These are phyloP conservation scores for Aspergillus fischeri DNA, from an alignment of 2,329 filamentous ascomycete genomes.

Conservation along the genomic window DNA sequence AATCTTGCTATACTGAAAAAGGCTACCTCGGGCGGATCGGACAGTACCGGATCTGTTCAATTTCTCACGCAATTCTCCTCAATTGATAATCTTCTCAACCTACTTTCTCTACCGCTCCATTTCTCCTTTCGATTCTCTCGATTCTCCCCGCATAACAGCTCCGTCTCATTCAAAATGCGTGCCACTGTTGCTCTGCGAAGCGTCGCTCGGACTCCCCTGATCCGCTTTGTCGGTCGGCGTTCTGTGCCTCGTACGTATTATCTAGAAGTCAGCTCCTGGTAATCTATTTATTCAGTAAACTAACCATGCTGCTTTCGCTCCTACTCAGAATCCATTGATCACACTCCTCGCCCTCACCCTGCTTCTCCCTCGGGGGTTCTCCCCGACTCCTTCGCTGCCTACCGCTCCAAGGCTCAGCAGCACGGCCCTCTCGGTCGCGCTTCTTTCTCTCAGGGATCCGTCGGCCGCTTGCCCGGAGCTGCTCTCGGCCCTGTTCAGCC, in stretches of 20 bases:
- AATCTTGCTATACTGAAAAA: slow-evolving; percentile 3
- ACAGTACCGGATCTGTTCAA: slow-evolving; percentile 25
- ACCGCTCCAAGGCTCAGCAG: slow-evolving; percentile 61
- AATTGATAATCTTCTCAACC: slow-evolving; percentile 8
- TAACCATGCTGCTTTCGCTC: slow-evolving; percentile 9
- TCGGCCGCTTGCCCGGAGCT: slow-evolving; percentile 62
- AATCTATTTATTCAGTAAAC: neutral
- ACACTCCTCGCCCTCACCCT: slow-evolving; percentile 57
- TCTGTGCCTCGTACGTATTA: slow-evolving; percentile 40
- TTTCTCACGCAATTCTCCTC: slow-evolving; percentile 14
- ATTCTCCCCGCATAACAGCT: slow-evolving; percentile 4
- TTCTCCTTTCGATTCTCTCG: slow-evolving; percentile 7
- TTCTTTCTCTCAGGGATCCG: slow-evolving; percentile 34
- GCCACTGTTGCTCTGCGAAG: slow-evolving; percentile 39
- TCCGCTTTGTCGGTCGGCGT: slow-evolving; percentile 49
- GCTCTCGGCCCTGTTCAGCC: slow-evolving; percentile 70
- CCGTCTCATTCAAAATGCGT: slow-evolving; percentile 34
- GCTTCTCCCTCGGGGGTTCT: slow-evolving; percentile 53
- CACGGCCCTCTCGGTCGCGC: slow-evolving; percentile 55
- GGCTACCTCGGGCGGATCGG: slow-evolving; percentile 23
- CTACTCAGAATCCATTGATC: slow-evolving; percentile 41
- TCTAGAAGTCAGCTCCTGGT: neutral
- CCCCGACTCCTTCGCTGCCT: slow-evolving; percentile 59
- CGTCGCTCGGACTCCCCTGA: slow-evolving; percentile 44
- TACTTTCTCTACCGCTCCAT: neutral